A percentile compares a stretch with the other conserved stretches of the same genome.
Conservation (phyloP, 805 yeast genomes). For the Wickerhamomyces kurtzmanii region DNA sequence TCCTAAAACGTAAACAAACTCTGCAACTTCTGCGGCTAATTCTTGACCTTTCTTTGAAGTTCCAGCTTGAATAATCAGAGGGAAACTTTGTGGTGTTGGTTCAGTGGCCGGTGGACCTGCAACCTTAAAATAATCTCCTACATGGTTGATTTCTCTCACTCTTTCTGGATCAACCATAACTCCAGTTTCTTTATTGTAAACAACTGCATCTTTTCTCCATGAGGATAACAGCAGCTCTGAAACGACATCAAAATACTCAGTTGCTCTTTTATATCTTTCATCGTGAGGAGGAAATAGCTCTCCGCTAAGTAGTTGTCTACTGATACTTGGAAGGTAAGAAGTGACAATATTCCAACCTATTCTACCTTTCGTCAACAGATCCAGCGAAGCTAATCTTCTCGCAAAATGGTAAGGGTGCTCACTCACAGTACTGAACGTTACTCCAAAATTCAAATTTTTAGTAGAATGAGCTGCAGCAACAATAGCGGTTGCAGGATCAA, state of each 20-base stretch:
- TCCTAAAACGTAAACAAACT: conserved; percentile 25
- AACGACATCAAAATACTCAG: conserved; percentile 28
- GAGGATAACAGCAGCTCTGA: conserved; percentile 26
- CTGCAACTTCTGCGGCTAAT: conserved; percentile 34
- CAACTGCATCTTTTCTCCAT: conserved; percentile 28
- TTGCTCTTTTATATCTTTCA: conserved; percentile 29
- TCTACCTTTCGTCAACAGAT: conserved; percentile 31
- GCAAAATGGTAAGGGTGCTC: conserved; percentile 33
- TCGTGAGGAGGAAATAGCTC: conserved; percentile 27
- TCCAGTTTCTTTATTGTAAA: conserved; percentile 15
- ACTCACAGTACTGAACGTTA: conserved; percentile 31
- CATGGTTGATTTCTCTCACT: conserved; percentile 26
- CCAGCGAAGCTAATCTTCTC: conserved; percentile 31
- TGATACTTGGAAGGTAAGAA: conserved; percentile 31
- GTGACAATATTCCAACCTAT: conserved; percentile 40
- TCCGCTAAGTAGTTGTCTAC: conserved; percentile 27
- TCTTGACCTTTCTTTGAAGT: conserved; percentile 28
- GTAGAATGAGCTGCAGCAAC: conserved; percentile 30
- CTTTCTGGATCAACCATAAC: conserved; percentile 23
- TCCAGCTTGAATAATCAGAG: conserved; percentile 35
- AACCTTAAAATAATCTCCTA: conserved; percentile 27
- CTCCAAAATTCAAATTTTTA: conserved; percentile 26
- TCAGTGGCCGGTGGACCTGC: conserved; percentile 28
- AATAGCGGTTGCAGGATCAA: conserved; percentile 24
- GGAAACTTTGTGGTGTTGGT: conserved; percentile 33